Base-by-base conservation (phyloP, 495 filamentous ascomycete species). In the Arthonia radiata region DNA sequence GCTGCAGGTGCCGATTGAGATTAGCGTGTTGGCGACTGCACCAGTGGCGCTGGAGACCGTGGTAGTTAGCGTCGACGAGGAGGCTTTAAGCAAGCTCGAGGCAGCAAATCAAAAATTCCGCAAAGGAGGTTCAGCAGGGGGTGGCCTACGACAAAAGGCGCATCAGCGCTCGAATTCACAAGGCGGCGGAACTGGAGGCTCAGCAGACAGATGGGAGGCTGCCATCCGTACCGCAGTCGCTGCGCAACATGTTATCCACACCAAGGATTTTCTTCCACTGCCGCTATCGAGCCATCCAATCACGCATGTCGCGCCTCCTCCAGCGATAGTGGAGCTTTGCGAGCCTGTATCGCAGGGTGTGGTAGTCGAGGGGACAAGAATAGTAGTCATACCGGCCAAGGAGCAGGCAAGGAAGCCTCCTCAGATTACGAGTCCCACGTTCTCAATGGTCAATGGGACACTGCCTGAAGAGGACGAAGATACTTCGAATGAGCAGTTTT, bases 401-500 rank as follows among this genome's bases (percentile, higher is more conserved):
- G 45, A 52, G 24, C 53, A 54, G 27, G 28, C 38, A 15, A 51
- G 38, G 17, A 29, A n/a, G n/a, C n/a, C n/a, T n/a, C n/a, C n/a
- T n/a, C n/a, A n/a, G n/a, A n/a, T n/a, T n/a, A n/a, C n/a, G n/a
- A n/a, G n/a, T n/a, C n/a, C n/a, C n/a, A n/a, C n/a, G n/a, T n/a
- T n/a, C 9, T 50, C 48, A 15, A 29, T 43, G n/a, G 35, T 70
- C 9, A 68, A 69, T 32, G 64, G 67, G 13, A 59, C 69, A 2
- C 57, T 77, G 28, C 61, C 67, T 26, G 62, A 65, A 5, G 76
- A 82, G 31, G 68, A 67, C 13, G 62, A 70, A 19, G 79, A 81
- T 34, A 78, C 76, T 13, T 66, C 74, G 12, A 83, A 71, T 31
- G 81, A 92, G 43, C 70, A 77, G 36, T 92, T 89, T 45, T 90